Evolutionary conservation across 2,329 filamentous ascomycete genomes (phyloP).

Genomic region (Ophiosphaerella narmari): DNA sequence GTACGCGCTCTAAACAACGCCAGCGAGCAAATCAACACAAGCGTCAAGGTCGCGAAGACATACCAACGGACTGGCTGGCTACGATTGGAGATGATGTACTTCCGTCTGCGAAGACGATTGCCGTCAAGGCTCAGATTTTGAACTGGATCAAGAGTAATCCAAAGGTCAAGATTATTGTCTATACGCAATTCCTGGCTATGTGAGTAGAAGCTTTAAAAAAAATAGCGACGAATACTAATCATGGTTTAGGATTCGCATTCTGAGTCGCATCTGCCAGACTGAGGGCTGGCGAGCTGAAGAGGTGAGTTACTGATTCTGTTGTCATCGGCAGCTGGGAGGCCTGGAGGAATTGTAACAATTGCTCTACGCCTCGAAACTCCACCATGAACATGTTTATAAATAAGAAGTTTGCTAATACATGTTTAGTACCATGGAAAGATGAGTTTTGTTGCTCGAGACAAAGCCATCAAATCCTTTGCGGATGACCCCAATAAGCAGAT

Average conservation of each 20-base stretch:
- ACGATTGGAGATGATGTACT: slow-evolving; percentile 43
- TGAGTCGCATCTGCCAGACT: slow-evolving; percentile 55
- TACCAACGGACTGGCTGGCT: slow-evolving; percentile 46
- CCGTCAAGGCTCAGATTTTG: slow-evolving; percentile 52
- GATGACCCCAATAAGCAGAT: slow-evolving; percentile 49
- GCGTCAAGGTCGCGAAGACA: slow-evolving; percentile 31
- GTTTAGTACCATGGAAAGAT: slow-evolving; percentile 56
- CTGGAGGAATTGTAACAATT: no score
- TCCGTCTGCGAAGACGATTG: slow-evolving; percentile 53
- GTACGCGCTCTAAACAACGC: slow-evolving; percentile 20
- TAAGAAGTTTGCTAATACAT: neutral
- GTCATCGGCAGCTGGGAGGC: no score
- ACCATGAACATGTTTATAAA: neutral
- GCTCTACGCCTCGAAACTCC: no score
- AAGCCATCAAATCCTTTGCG: slow-evolving; percentile 54
- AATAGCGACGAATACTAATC: neutral
- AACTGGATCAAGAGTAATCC: slow-evolving; percentile 53
- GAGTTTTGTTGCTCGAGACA: slow-evolving; percentile 49
- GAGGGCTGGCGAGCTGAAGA: slow-evolving; percentile 56
- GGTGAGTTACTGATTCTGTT: slow-evolving; percentile 25
- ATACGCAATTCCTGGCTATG: slow-evolving; percentile 63
- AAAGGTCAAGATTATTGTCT: slow-evolving; percentile 62
- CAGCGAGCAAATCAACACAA: slow-evolving; percentile 19
- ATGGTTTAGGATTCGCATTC: slow-evolving; percentile 49
- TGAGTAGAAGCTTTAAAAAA: slow-evolving; percentile 18